These are phyloP conservation scores for Apostasia ramifera DNA, from an alignment of 106 monocot species.

Conservation along the genomic window DNA sequence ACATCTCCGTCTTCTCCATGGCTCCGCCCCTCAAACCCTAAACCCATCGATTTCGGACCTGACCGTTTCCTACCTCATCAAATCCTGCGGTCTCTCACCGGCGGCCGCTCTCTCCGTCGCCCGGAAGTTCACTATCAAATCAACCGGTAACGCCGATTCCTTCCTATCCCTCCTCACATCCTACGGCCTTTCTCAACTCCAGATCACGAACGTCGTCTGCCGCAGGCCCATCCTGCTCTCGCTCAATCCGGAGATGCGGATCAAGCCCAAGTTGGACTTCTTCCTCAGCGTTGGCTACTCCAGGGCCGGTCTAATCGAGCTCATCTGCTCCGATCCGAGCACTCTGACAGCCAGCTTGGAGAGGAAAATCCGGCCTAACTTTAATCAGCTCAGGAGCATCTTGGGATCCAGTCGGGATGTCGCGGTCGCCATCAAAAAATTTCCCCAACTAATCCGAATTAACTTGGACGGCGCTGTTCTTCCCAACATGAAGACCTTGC, in stretches of 20 bases:
- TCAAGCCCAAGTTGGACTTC: constrained; percentile 13
- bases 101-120: constrained; percentile 11
- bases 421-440: neutral
- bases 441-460: neutral
- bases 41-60: neutral
- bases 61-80: constrained; percentile 18
- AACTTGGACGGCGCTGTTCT: neutral
- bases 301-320: neutral
- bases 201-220: constrained; percentile 21
- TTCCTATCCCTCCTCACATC: constrained; percentile 13
- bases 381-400: constrained; percentile 6
- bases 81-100: constrained; percentile 24
- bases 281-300: constrained; percentile 15
- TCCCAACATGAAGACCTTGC: constrained; percentile 13
- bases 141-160: constrained; percentile 9
- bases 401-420: constrained; percentile 1
- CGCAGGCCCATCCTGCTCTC: constrained; percentile 14
- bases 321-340: neutral
- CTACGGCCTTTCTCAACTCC: constrained; percentile 22
- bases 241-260: neutral
- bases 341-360: constrained; percentile 8
- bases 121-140: constrained; percentile 12
- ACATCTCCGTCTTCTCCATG: neutral
- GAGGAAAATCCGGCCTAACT: constrained; percentile 2
- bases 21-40: neutral